Conservation (phyloP, 2,329 filamentous ascomycete species). For the Penicillium frequentans region DNA sequence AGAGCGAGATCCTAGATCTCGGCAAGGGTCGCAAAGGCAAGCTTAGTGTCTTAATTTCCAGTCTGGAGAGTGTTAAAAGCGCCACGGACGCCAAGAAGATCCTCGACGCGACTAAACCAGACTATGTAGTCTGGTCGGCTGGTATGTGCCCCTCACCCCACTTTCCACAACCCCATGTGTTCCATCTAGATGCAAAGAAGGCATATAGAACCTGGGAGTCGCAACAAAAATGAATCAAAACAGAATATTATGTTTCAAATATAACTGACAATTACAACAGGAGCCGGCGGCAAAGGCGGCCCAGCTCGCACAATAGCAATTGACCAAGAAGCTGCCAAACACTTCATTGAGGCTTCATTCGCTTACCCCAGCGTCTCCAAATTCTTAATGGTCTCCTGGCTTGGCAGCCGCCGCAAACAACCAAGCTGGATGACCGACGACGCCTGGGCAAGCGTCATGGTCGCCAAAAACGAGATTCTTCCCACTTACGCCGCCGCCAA, state of each 20-base stretch:
- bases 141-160: conserved; percentile 32
- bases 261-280: conserved; percentile 27
- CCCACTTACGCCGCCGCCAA: conserved; percentile 56
- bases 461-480: conserved; percentile 50
- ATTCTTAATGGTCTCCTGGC: conserved; percentile 57
- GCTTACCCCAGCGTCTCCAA: conserved; percentile 49
- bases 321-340: conserved; percentile 56
- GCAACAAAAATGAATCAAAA: not conserved
- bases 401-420: conserved; percentile 50
- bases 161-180: not conserved
- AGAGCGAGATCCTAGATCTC: conserved; percentile 62
- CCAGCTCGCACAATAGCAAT: conserved; percentile 51
- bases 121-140: conserved; percentile 50
- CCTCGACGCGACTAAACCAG: conserved; percentile 47
- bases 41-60: conserved; percentile 68
- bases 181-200: not conserved
- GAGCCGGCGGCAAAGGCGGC: conserved; percentile 57
- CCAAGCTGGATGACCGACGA: conserved; percentile 54
- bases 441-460: conserved; percentile 47
- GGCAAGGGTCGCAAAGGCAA: conserved; percentile 60
- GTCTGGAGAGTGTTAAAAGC: conserved; percentile 68
- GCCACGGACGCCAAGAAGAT: conserved; percentile 63
- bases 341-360: conserved; percentile 53
- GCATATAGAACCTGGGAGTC: not conserved
- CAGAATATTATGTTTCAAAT: not conserved